phyloP scores from a whole-genome alignment of 176 grass and related monocot species.

The Secale cereale region DNA sequence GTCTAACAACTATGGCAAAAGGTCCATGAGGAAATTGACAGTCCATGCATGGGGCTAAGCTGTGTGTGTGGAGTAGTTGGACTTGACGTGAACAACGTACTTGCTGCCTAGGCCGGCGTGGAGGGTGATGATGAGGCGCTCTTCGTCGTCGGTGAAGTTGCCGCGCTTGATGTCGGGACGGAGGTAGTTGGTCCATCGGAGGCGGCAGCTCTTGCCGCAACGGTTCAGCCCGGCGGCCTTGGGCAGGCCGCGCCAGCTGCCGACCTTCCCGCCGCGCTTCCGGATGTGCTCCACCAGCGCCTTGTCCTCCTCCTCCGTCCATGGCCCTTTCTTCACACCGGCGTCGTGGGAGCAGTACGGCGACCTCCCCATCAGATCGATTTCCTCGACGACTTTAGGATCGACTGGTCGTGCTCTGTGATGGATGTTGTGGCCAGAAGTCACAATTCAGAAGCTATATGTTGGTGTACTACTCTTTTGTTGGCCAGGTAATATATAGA shows the following conservation, averaged over 20 bases:
- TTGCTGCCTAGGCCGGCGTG: constrained; percentile 71
- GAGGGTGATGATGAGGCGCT: constrained; percentile 58
- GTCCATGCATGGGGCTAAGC: too few species aligned
- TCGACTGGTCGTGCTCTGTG: too few species aligned
- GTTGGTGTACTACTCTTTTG: too few species aligned
- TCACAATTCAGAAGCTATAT: too few species aligned
- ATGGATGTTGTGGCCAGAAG: too few species aligned
- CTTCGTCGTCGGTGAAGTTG: constrained; percentile 68
- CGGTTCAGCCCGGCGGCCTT: constrained; percentile 61
- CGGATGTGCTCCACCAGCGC: constrained; percentile 47
- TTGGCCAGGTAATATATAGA: too few species aligned
- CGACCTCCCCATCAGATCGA: constrained; percentile 42
- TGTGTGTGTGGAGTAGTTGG: too few species aligned
- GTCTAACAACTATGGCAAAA: too few species aligned
- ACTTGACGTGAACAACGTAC: constrained; percentile 19
- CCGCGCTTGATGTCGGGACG: constrained; percentile 84
- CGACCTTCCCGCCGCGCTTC: constrained; percentile 35
- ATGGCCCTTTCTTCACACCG: constrained; percentile 55
- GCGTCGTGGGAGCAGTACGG: constrained; percentile 58
- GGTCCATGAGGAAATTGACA: too few species aligned
- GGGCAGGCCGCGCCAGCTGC: constrained; percentile 64
- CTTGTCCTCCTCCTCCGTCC: constrained; percentile 76
- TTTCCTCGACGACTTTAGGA: background rate
- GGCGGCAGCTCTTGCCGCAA: constrained; percentile 93
- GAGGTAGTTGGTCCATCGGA: constrained; percentile 92